phyloP scores from a whole-genome alignment of 352 stramenopile genomes.

The Pythium phragmitis region DNA sequence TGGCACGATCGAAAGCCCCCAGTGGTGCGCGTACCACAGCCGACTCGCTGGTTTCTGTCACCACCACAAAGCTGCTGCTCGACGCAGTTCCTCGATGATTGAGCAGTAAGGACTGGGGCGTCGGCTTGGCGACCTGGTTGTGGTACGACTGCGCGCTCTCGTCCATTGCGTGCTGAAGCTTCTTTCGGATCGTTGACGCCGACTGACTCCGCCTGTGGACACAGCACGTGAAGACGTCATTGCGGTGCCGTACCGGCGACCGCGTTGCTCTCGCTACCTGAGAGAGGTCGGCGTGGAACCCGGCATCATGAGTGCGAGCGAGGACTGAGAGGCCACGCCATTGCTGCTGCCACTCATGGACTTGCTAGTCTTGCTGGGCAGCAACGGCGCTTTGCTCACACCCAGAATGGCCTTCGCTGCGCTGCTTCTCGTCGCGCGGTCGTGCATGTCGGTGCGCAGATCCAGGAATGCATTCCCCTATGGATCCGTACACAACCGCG shows the following conservation, averaged over 20 bases:
- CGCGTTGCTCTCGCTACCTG: constrained; percentile 12
- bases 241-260: not conserved
- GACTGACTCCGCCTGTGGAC: constrained; percentile 58
- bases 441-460: constrained; percentile 33
- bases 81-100: constrained; percentile 5
- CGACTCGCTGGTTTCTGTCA: not conserved
- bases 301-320: constrained; percentile 22
- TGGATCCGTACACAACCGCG: not conserved
- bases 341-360: not conserved
- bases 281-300: constrained; percentile 24
- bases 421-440: constrained; percentile 11
- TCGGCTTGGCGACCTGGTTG: constrained; percentile 38
- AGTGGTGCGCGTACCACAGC: not conserved
- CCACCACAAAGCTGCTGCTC: not conserved
- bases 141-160: constrained; percentile 36
- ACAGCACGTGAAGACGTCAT: not conserved
- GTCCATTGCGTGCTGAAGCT: constrained; percentile 58
- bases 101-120: constrained; percentile 23
- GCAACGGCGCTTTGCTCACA: constrained; percentile 18
- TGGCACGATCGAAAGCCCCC: not conserved
- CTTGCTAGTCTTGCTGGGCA: constrained; percentile 14
- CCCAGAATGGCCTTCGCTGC: constrained; percentile 9
- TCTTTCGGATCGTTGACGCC: constrained; percentile 62
- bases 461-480: constrained; percentile 32
- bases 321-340: constrained; percentile 8